phyloP scores from a whole-genome alignment of 2,329 filamentous ascomycete genomes.

The Xylaria sp. region DNA sequence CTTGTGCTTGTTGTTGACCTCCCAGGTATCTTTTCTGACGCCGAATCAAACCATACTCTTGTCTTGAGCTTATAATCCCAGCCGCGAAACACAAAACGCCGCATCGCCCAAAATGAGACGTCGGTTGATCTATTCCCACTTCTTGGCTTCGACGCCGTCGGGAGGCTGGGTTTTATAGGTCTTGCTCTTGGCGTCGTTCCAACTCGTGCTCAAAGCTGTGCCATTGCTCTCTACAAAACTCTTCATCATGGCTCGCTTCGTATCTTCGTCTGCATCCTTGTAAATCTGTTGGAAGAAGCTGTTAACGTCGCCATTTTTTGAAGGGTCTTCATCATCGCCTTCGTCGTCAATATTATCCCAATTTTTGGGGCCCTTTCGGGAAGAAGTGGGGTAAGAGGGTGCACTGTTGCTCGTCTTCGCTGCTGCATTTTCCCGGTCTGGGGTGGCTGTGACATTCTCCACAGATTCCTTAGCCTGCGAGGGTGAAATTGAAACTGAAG shows the following conservation, averaged over 20 bases:
- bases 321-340: slow-evolving; percentile 62
- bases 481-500: slow-evolving; percentile 23
- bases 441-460: slow-evolving; percentile 26
- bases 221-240: slow-evolving; percentile 94
- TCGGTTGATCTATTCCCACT: slow-evolving; percentile 60
- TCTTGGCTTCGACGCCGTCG: slow-evolving; percentile 80
- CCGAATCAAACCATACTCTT: slow-evolving; percentile 9
- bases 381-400: slow-evolving; percentile 86
- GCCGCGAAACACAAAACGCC: slow-evolving; percentile 20
- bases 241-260: slow-evolving; percentile 96
- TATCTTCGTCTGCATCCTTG: slow-evolving; percentile 78
- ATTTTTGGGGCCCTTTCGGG: slow-evolving; percentile 82
- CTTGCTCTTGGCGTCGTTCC: slow-evolving; percentile 79
- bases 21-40: slow-evolving; percentile 31
- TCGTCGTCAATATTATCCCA: slow-evolving; percentile 82
- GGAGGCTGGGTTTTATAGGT: slow-evolving; percentile 79
- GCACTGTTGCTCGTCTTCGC: slow-evolving; percentile 32
- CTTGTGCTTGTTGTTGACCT: too few relatives aligned
- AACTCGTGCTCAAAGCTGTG: slow-evolving; percentile 91
- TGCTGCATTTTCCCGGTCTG: slow-evolving; percentile 22
- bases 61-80: slow-evolving; percentile 10
- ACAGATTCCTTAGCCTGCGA: slow-evolving; percentile 21
- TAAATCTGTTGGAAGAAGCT: slow-evolving; percentile 92
- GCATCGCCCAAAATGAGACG: slow-evolving; percentile 12
- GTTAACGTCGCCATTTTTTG: slow-evolving; percentile 72